Conservation (phyloP, 208 protist species). For the Leishmania turanica region DNA sequence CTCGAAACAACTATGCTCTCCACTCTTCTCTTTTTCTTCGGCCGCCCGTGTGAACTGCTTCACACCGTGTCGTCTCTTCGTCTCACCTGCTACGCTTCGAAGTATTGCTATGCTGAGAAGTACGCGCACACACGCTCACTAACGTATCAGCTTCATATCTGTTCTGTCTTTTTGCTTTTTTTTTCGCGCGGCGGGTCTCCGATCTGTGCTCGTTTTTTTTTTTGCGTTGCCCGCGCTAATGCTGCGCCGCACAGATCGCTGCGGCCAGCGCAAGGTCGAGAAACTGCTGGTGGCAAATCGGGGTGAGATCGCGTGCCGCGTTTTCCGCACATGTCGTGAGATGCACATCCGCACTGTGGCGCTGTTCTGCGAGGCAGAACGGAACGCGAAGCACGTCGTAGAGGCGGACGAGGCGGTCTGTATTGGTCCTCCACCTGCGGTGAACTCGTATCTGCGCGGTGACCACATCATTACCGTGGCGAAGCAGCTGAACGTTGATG, state of each 20-base stretch:
- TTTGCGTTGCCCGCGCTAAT: constrained; percentile 9
- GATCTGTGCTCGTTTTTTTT: neutral
- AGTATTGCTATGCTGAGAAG: neutral
- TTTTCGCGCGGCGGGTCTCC: neutral
- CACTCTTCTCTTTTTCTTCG: neutral
- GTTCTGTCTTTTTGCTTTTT: neutral
- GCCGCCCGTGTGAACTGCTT: constrained; percentile 3
- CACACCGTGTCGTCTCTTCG: neutral
- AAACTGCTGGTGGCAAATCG: constrained; percentile 98
- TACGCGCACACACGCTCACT: neutral
- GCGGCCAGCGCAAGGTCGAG: constrained; percentile 51
- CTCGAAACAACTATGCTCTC: neutral
- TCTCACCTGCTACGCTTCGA: neutral
- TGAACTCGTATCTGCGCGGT: constrained; percentile 87
- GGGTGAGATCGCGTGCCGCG: constrained; percentile 98
- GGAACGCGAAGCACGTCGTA: constrained; percentile 89
- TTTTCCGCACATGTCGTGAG: constrained; percentile 92
- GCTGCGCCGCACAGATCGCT: constrained; percentile 26
- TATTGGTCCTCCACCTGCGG: constrained; percentile 58
- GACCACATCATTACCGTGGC: constrained; percentile 93
- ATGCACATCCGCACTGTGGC: constrained; percentile 96
- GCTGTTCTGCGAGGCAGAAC: constrained; percentile 94
- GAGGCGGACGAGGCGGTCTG: constrained; percentile 89
- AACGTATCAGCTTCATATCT: constrained; percentile 1
- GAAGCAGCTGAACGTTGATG: constrained; percentile 79